Percentiles rank a stretch among this genome's conserved stretches.
Conservation (phyloP, 192 early-diverging fungal species). For the Coemansia sp. region DNA sequence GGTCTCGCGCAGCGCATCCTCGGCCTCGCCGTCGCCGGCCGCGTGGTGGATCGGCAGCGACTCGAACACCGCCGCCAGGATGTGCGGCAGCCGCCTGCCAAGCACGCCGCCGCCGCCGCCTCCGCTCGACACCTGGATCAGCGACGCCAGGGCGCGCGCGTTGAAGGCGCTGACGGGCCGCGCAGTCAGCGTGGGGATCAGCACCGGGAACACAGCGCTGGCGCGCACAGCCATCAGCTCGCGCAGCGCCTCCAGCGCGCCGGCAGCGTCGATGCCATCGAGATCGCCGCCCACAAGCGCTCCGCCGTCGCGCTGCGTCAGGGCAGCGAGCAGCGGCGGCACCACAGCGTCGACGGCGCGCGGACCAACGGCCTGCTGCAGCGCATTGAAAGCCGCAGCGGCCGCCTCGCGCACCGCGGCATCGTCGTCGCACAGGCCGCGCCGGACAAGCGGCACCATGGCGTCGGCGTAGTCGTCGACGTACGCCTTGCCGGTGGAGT, state of each 20-base stretch:
- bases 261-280: conserved; percentile 43
- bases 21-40: conserved; percentile 51
- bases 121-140: conserved; percentile 92
- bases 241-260: conserved; percentile 93
- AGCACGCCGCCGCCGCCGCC: conserved; percentile 66
- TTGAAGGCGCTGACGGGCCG: conserved; percentile 90
- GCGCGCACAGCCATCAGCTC: conserved; percentile 97
- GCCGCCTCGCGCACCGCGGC: conserved; percentile 89
- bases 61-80: conserved; percentile 80
- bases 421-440: conserved; percentile 83
- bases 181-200: conserved; percentile 92
- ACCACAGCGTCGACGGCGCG: conserved; percentile 92
- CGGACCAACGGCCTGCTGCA: conserved; percentile 89
- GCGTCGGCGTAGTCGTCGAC: conserved; percentile 82
- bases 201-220: conserved; percentile 95
- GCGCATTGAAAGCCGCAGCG: conserved; percentile 87
- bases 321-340: conserved; percentile 81
- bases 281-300: not conserved
- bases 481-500: conserved; percentile 74
- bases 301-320: conserved; percentile 49
- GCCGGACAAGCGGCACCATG: conserved; percentile 80
- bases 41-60: conserved; percentile 71
- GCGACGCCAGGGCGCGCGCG: conserved; percentile 82
- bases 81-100: conserved; percentile 77
- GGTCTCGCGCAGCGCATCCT: conserved; percentile 71